Conservation (phyloP, 805 yeast genomes). For the Candida pini region DNA sequence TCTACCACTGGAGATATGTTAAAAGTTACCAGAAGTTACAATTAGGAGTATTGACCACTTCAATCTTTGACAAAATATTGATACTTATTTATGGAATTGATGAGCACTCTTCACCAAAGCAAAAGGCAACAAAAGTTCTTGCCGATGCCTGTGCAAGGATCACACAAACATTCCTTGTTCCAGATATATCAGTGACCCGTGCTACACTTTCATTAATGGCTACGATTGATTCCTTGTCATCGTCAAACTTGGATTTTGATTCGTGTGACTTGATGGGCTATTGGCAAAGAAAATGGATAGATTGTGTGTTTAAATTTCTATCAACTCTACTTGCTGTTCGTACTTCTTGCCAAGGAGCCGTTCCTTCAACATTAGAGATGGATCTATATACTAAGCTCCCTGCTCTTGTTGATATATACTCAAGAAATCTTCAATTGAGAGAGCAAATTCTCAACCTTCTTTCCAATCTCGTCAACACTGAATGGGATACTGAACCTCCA, state of each 20-base stretch:
- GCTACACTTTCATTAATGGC: constrained; percentile 48
- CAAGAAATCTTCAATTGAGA: constrained; percentile 43
- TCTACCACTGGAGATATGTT: constrained; percentile 61
- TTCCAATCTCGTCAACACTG: constrained; percentile 49
- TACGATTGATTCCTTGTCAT: constrained; percentile 42
- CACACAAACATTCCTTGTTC: constrained; percentile 48
- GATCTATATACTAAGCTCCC: constrained; percentile 52
- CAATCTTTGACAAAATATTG: constrained; percentile 50
- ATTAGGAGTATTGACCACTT: constrained; percentile 51
- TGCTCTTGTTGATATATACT: constrained; percentile 51
- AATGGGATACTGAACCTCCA: constrained; percentile 58
- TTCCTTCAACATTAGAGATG: constrained; percentile 63
- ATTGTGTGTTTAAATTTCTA: constrained; percentile 48
- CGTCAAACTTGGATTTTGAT: constrained; percentile 9
- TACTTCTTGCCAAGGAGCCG: constrained; percentile 34
- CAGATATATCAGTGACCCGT: constrained; percentile 45
- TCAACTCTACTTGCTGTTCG: constrained; percentile 54
- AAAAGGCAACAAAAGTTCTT: constrained; percentile 44
- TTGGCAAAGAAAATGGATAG: constrained; percentile 46
- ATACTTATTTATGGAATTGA: constrained; percentile 52
- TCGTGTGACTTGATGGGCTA: constrained; percentile 36
- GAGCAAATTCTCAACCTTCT: constrained; percentile 48
- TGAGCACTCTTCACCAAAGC: constrained; percentile 27
- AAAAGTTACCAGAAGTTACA: constrained; percentile 51
- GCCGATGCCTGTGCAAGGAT: constrained; percentile 47